Base-by-base conservation (phyloP, 805 yeast species). In the Barnettozyma californica region DNA sequence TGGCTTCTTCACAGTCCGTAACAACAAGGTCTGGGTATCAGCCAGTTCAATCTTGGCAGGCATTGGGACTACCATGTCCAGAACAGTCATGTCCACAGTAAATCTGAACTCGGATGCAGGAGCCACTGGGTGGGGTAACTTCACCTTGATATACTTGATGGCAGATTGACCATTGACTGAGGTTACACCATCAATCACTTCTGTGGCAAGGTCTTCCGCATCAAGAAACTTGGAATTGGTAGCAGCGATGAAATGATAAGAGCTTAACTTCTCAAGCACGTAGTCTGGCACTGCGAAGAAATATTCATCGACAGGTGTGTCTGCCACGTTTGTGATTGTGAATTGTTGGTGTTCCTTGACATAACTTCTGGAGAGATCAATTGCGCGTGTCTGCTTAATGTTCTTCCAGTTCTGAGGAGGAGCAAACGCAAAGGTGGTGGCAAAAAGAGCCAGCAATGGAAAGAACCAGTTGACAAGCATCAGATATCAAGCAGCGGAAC, bases 361-460 rank as follows among this genome's bases (percentile, higher is more conserved):
- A 63, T 84, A 90, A 3, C 90, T 68, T 54, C 77, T 79, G 27
- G 77, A 61, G 44, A 90, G 74, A 58, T 89, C 96, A 34, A 88
- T 59, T 9, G 74, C 63, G 55, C 87, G 80, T 13, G 68, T 63
- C 54, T 78, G 74, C 27, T 79, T 74, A 29, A 68, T 59, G 64
- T 88, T 89, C 58, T 76, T 81, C 77, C 77, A 73, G 18, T 60
- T 53, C 38, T 50, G 45, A 4, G 51, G 43, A 1, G 65, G 65
- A 1, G 44, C 40, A 41, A 61, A 49, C 1, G 57, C 51, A n/a
- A 48, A 8, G 13, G 27, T 23, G 25, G 37, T 39, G n/a, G 35
- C 42, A n/a, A 21, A 11, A 4, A 34, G 20, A 29, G 42, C 40
- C 36, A 48, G 43, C 38, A 47, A 27, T 23, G 50, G 33, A n/a